phyloP scores from a whole-genome alignment of 176 grass and related monocot genomes.

The Musa beccarii region DNA sequence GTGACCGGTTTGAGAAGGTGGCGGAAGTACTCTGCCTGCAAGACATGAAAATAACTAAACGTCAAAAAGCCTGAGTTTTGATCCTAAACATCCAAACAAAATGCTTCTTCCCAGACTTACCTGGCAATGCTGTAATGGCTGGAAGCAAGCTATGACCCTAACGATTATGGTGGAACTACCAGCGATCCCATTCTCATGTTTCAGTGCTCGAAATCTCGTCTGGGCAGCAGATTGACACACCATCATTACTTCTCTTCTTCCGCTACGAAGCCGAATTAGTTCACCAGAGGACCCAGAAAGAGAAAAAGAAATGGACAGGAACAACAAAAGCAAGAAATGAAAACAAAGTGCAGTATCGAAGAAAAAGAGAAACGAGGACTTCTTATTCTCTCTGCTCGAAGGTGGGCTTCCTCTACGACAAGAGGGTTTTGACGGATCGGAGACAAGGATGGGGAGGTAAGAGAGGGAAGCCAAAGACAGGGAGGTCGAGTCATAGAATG shows the following conservation, averaged over 20 bases:
- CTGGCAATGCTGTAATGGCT: slow-evolving; percentile 79
- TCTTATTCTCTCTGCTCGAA: neutral
- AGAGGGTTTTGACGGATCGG: neutral
- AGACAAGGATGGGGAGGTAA: neutral
- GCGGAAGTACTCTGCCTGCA: slow-evolving; percentile 83
- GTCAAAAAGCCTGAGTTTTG: too few species aligned
- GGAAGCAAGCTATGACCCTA: slow-evolving; percentile 81
- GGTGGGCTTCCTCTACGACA: neutral
- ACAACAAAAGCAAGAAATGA: neutral
- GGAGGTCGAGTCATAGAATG: slow-evolving; percentile 44
- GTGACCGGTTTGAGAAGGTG: slow-evolving; percentile 89
- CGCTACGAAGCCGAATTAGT: slow-evolving; percentile 17
- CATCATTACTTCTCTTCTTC: slow-evolving; percentile 74
- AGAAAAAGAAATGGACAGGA: slow-evolving; percentile 17
- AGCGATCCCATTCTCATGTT: slow-evolving; percentile 67
- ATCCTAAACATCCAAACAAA: too few species aligned
- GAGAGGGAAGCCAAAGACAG: neutral
- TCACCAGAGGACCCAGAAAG: slow-evolving; percentile 20
- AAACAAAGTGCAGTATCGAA: neutral
- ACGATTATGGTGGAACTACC: slow-evolving; percentile 45
- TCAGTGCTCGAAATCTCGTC: slow-evolving; percentile 74
- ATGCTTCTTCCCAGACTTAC: slow-evolving; percentile 22
- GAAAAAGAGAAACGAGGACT: neutral
- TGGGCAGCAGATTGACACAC: slow-evolving; percentile 81
- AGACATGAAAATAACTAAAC: slow-evolving; percentile 3